Percentiles rank a stretch among this genome's conserved stretches.
Evolutionary conservation across 192 early-diverging fungal species (phyloP).

Genomic region (Backusella australiensis): DNA sequence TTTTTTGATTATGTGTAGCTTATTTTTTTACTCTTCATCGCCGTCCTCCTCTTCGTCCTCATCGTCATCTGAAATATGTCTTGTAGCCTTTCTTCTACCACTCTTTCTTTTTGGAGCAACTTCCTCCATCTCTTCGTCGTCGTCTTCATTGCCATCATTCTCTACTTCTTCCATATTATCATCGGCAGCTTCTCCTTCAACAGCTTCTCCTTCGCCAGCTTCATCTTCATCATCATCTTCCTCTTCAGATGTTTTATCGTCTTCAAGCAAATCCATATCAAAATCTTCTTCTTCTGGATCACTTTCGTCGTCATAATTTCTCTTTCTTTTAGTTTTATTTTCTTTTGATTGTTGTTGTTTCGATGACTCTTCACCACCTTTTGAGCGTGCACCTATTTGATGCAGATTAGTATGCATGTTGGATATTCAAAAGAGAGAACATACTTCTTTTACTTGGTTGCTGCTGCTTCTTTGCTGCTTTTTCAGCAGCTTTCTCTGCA

Average conservation of each 20-base stretch:
- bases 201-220: neutral
- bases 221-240: neutral
- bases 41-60: neutral
- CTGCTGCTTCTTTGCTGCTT: neutral
- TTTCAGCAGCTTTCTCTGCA: neutral
- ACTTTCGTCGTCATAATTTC: neutral
- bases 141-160: neutral
- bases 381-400: neutral
- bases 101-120: slow-evolving; percentile 19
- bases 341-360: neutral
- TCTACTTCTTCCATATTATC: neutral
- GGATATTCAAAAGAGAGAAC: neutral
- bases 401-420: too few species aligned
- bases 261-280: neutral
- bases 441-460: neutral
- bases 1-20: neutral
- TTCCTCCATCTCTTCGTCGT: slow-evolving; percentile 35
- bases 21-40: neutral
- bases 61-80: neutral
- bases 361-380: neutral
- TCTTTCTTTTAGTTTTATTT: neutral
- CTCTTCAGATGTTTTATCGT: neutral
- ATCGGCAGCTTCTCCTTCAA: neutral
- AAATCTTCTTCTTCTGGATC: neutral
- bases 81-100: slow-evolving; percentile 3